A percentile compares a stretch with the other conserved stretches of the same genome.
phyloP scores from a whole-genome alignment of 2,329 filamentous ascomycete species.

The Coniochaeta hoffmannii region DNA sequence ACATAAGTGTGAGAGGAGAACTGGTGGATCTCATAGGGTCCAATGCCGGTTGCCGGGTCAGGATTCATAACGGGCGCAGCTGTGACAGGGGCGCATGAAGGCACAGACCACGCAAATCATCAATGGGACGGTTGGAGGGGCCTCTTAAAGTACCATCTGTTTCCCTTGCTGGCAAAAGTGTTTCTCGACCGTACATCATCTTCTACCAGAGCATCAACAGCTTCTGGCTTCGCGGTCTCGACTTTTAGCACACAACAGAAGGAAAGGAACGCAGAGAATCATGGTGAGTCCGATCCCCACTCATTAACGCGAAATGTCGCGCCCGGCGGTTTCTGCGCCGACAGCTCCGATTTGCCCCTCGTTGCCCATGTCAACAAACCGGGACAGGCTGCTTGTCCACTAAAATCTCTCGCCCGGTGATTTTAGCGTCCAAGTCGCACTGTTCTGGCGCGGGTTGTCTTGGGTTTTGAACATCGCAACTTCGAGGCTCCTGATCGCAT shows the following conservation, averaged over 20 bases:
- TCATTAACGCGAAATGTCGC: conserved; percentile 1
- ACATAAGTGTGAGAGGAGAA: conserved; percentile 4
- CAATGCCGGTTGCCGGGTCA: conserved; percentile 5
- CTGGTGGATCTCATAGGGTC: conserved; percentile 2
- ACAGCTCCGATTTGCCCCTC: conserved; percentile 3
- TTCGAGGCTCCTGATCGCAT: background rate
- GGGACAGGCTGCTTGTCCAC: conserved; percentile 7
- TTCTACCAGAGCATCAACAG: background rate
- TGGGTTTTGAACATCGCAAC: background rate
- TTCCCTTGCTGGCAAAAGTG: background rate
- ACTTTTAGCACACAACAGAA: background rate
- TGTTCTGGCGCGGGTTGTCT: background rate
- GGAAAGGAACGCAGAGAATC: background rate
- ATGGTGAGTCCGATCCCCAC: background rate
- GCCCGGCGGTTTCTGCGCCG: background rate
- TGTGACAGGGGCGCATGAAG: conserved; percentile 8
- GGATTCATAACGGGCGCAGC: background rate
- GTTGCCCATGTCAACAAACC: conserved; percentile 16
- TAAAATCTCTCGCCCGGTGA: conserved; percentile 7
- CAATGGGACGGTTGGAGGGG: background rate
- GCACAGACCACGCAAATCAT: conserved; percentile 13
- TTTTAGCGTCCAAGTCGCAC: background rate
- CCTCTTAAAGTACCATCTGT: background rate
- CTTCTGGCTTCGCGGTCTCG: background rate
- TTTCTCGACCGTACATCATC: background rate